Base-by-base conservation (phyloP, 768 basidiomycete genomes). In the Grammothele lineata region DNA sequence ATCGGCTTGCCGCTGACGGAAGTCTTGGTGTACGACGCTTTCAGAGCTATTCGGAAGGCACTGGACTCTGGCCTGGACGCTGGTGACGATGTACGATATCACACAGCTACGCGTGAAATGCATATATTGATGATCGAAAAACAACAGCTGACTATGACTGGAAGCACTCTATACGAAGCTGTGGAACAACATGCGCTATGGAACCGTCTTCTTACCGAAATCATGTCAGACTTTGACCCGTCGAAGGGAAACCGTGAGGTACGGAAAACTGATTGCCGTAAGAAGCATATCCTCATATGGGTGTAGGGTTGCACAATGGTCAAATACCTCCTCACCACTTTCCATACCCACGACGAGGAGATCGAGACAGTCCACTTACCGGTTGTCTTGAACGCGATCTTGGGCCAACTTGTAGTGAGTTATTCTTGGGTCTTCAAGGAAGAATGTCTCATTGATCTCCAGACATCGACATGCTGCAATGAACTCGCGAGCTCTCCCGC, bases 131-230 rank as follows among this genome's bases (percentile, higher is more conserved):
- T 35, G 5, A 10, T 2, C 7, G 34, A 12, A 25, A 14, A 12
- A 43, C 15, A 12, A 30, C 47, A 90, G 89, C 65, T 90, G 30
- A 74, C 74, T 14, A 82, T 89, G 75, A 92, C 93, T 1, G 92
- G 90, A 0, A 85, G 78, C 51, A 88, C 90, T 1, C 70, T 99
- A 0, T 92, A 94, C 54, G 94, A 98, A 64, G 85, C 89, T n/a
- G 77, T 87, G 14, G 96, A 99, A 50, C 96, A 93, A 3, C 78
- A 80, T 44, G 71, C 92, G 35, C 71, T 92, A 4, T 99, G 95
- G 95, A 85, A 81, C 55, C 77, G 83, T 37, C 58, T 99, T 0
- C 73, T 90, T 43, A 58, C 65, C 33, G 64, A 73, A 6, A 67
- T 85, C n/a, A 70, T 85, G 50, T 54, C 68, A 1, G 81, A 85